Evolutionary conservation across 164 flowering plant species (phyloP), one percentile per base, ranked within the genome.

Genomic region (Pachysandra terminalis): DNA sequence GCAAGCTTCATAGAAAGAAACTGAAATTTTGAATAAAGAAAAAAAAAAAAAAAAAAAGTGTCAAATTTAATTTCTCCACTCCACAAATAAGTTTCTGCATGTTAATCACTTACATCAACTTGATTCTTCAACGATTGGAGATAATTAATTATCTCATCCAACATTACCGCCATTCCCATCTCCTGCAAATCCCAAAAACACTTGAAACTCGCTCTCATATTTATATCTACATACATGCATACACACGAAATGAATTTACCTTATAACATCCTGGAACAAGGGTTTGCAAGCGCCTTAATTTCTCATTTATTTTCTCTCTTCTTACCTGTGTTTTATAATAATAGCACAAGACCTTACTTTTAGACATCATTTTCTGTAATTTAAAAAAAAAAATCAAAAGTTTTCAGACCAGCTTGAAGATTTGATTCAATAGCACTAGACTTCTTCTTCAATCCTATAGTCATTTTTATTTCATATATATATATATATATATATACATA

Each of bases 121-220:
- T 87, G 88, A 60, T 83, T 81, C 66, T 84, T 86, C 65, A 87
- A 67, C n/a, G 91, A 83, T 37, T 81, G 74, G 19, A 85, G 84
- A 52, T 87, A 84, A 55, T 79, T 79, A 25, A 81, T 85, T 54
- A 85, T 83, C 58, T 85, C 91, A 73, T 87, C 91, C 63, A 87
- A 70, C 91, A 85, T 82, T n/a, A 87, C 89, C 0, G 91, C 84
- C 89, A 85, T 83, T 63, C 91, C 91, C 91, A 87, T 85, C 24
- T 89, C 81, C 91, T 87, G 75, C 68, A 75, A 35, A 64, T 40
- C 59, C 27, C 62, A 22, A 26, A 22, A 56, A 1, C n/a, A n/a
- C n/a, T n/a, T n/a, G n/a, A n/a, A n/a, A n/a, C n/a, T n/a, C n/a
- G n/a, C n/a, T 3, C 37, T 3, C 37, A 32, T 7, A 32, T 7